Evolutionary conservation across 1,284 basidiomycete species (phyloP).

Genomic region (Ceratobasidium sp.): DNA sequence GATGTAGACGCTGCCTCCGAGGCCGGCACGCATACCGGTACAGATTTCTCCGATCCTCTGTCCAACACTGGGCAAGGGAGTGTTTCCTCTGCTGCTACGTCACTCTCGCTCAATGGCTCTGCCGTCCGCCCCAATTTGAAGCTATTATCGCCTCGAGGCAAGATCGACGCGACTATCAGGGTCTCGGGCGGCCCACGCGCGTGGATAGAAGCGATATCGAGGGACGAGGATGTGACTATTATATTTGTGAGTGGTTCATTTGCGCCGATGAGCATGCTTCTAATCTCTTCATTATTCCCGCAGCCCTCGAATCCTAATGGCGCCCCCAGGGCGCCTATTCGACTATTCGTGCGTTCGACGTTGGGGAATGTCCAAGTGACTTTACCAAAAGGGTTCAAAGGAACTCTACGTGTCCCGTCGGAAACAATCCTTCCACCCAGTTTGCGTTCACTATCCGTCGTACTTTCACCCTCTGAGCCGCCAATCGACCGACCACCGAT

Average conservation of each 20-base stretch:
- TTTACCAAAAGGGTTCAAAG: slow-evolving; percentile 12
- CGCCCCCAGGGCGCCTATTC: slow-evolving; percentile 14
- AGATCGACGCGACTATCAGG: slow-evolving; percentile 38
- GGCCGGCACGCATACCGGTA: neutral
- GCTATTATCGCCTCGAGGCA: slow-evolving; percentile 21
- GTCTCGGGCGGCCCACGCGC: slow-evolving; percentile 29
- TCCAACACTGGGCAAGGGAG: neutral
- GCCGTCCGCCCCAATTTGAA: slow-evolving; percentile 18
- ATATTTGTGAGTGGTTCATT: slow-evolving; percentile 23
- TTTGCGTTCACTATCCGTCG: slow-evolving; percentile 14
- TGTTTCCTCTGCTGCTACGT: neutral
- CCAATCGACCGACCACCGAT: slow-evolving; percentile 31
- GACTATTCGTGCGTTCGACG: slow-evolving; percentile 20
- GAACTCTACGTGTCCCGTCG: slow-evolving; percentile 27
- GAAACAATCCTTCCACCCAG: slow-evolving; percentile 15
- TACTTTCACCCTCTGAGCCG: slow-evolving; percentile 25
- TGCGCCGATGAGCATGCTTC: neutral
- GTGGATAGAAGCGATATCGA: slow-evolving; percentile 32
- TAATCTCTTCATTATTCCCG: neutral
- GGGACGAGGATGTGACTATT: slow-evolving; percentile 27
- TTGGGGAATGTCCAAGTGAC: slow-evolving; percentile 14
- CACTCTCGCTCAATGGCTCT: neutral
- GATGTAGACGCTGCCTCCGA: slow-evolving; percentile 23
- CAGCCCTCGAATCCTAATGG: slow-evolving; percentile 26
- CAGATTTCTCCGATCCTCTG: slow-evolving; percentile 4